Evolutionary conservation across 768 basidiomycete genomes (phyloP), one percentile per base, ranked within the genome.

Genomic region (Leccinum aurantiacum): DNA sequence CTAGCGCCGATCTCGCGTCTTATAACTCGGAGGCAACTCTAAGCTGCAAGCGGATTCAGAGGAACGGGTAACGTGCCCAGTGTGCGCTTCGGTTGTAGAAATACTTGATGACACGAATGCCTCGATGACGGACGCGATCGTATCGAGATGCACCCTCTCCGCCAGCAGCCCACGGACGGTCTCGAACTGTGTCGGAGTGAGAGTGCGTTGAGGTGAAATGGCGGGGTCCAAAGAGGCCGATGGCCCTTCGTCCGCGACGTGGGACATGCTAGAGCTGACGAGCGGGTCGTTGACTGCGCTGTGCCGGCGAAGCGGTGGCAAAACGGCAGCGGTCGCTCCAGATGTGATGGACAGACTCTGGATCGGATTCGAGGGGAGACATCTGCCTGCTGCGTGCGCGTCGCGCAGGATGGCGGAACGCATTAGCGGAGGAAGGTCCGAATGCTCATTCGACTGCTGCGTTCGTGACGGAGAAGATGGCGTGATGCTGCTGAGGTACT

Each of bases 381-480:
- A 53, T 19, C 27, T 37, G 2, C 48, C 24, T 3, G 25, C 33
- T 3, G 57, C 56, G 17, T 51, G 60, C 5, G 60, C 69, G 15
- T 63, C 54, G 1, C 58, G 60, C 17, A 65, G 61, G 27, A 67
- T 60, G 6, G 63, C 48, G 9, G 63, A 51, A 24, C 62, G 65
- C 24, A 15, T 24, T 44, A 33, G 17, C 1, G 59, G 60, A 13
- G 57, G 24, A 13, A 70, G 22, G 22, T 52, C 4, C 4, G 49
- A 4, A 10, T n/a, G 44, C 22, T 19, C 11, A 19, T 59, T 50
- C 3, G 7, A 15, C 3, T 33, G 38, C 15, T 31, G 31, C 31
- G 10, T 11, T 31, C 31, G 11, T 2, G 31, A n/a, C 3, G 3
- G 38, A 6, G 11, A 14, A 14, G 53, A 57, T 6, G 53, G 56